Conservation (phyloP, 228 moss, liverwort and hornwort genomes). For the Sphagnum fallax region DNA sequence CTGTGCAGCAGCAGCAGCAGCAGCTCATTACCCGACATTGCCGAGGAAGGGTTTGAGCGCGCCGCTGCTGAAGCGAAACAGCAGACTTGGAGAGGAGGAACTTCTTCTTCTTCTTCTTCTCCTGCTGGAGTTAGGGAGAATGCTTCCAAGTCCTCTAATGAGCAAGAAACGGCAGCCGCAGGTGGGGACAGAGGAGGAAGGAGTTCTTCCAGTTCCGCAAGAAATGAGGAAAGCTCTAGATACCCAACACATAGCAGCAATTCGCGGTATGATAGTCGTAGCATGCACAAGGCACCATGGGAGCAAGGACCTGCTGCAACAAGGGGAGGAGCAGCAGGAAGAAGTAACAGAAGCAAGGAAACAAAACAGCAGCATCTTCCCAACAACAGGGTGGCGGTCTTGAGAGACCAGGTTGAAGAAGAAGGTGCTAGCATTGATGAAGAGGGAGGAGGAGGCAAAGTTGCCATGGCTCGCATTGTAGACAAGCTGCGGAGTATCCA, state of each 20-base stretch:
- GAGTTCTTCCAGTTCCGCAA: not conserved
- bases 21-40: conserved; percentile 1
- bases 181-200: conserved; percentile 11
- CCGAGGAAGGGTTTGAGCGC: conserved; percentile 4
- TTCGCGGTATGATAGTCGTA: conserved; percentile 49
- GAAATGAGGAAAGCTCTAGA: conserved; percentile 4
- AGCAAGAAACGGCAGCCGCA: conserved; percentile 7
- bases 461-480: conserved; percentile 92
- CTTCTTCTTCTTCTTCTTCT: not conserved
- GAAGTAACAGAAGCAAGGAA: conserved; percentile 8
- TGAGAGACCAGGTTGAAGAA: conserved; percentile 7
- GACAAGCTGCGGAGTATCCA: conserved; percentile 87
- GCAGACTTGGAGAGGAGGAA: no score
- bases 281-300: conserved; percentile 75
- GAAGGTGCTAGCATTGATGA: conserved; percentile 15
- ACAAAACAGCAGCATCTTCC: conserved; percentile 1
- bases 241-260: conserved; percentile 11
- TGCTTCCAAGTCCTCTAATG: conserved; percentile 11
- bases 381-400: conserved; percentile 14
- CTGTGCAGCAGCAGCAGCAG: conserved; percentile 31
- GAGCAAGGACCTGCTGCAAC: conserved; percentile 50
- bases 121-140: not conserved
- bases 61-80: not conserved
- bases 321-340: not conserved
- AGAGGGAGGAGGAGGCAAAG: conserved; percentile 45